phyloP scores from a whole-genome alignment of 169 alveolate genomes.

The Plasmodium sp. region DNA sequence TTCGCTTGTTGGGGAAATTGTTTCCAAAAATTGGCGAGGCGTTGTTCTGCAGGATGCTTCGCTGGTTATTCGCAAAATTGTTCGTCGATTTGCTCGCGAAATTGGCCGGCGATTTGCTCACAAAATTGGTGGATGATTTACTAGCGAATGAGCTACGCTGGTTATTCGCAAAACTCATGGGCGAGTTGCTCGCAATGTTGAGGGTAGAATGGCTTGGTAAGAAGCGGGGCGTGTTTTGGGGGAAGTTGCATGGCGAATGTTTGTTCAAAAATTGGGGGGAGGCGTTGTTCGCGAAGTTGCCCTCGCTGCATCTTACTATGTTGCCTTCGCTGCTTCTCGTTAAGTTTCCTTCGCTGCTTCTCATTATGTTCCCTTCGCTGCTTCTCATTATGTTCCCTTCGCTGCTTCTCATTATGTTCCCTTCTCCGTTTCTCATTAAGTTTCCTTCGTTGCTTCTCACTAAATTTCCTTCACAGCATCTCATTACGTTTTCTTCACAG shows the following conservation, averaged over 20 bases:
- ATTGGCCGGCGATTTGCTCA: too few relatives aligned
- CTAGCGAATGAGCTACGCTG: neutral
- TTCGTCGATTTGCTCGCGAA: neutral
- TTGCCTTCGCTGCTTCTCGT: neutral
- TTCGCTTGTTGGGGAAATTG: neutral
- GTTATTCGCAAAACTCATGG: neutral
- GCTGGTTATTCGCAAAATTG: neutral
- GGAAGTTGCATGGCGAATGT: neutral
- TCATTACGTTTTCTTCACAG: too few relatives aligned
- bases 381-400: neutral
- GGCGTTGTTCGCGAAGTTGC: neutral
- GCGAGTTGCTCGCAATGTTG: neutral
- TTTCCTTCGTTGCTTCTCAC: too few relatives aligned
- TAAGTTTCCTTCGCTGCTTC: too few relatives aligned
- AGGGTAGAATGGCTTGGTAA: neutral
- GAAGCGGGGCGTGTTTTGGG: neutral
- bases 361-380: too few relatives aligned
- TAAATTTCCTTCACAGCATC: too few relatives aligned
- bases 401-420: neutral
- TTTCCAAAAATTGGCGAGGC: neutral
- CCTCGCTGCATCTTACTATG: neutral
- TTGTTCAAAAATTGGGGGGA: neutral
- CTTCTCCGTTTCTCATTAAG: too few relatives aligned
- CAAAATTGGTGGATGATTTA: neutral
- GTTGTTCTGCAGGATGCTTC: neutral